These are phyloP conservation scores for Lachancea fermentati DNA, from an alignment of 805 yeast species.

Conservation along the genomic window DNA sequence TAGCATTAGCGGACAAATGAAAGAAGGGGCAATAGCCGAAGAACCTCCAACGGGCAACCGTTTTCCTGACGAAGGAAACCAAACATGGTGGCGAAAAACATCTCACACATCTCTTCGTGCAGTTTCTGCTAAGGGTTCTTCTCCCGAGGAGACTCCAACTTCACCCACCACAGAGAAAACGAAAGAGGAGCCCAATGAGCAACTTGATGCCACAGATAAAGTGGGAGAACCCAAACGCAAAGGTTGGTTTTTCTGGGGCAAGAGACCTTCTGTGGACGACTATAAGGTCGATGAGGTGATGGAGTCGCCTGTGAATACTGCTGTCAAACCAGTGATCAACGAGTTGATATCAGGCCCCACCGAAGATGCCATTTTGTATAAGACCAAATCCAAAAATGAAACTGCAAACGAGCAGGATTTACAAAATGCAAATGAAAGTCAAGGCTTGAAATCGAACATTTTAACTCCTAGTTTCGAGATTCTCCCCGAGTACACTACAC, in stretches of 20 bases:
- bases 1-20: background rate
- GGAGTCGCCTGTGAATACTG: background rate
- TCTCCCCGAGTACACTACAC: slow-evolving; percentile 22
- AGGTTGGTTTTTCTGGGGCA: slow-evolving; percentile 24
- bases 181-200: background rate
- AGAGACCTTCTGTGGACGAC: slow-evolving; percentile 5
- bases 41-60: background rate
- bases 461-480: slow-evolving; percentile 29
- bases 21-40: background rate
- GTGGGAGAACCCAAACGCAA: slow-evolving; percentile 9
- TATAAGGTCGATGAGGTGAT: slow-evolving; percentile 5
- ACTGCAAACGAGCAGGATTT: slow-evolving; percentile 9
- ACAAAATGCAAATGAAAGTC: slow-evolving; percentile 12
- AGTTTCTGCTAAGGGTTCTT: background rate
- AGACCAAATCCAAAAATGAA: slow-evolving; percentile 15
- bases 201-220: background rate
- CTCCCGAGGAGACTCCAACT: background rate
- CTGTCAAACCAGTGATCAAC: slow-evolving; percentile 5
- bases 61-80: background rate
- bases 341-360: slow-evolving; percentile 9
- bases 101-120: slow-evolving; percentile 8
- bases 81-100: slow-evolving; percentile 12
- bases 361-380: slow-evolving; percentile 19
- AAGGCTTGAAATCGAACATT: slow-evolving; percentile 21
- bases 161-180: background rate